Percentiles rank a stretch among this genome's conserved stretches.
Conservation (phyloP, 2,329 filamentous ascomycete species). For the Botrytis fabae region DNA sequence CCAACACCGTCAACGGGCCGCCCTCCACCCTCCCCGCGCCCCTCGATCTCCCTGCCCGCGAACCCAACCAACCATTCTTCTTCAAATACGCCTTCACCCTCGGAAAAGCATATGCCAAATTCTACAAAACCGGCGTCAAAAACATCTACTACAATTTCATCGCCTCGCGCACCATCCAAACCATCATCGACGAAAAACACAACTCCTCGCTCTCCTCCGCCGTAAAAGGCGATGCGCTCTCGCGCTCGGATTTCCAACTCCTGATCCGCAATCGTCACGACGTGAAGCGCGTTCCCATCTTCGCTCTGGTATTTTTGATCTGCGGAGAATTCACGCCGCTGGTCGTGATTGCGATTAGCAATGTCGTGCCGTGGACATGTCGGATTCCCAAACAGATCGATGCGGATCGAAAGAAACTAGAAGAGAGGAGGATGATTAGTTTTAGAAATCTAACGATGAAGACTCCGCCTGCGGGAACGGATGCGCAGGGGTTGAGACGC, state of each 20-base stretch:
- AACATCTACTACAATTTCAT: constrained; percentile 69
- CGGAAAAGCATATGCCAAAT: constrained; percentile 74
- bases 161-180: constrained; percentile 46
- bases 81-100: constrained; percentile 34
- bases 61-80: constrained; percentile 47
- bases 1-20: constrained; percentile 65
- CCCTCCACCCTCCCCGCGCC: constrained; percentile 69
- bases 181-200: constrained; percentile 48
- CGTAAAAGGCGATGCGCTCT: constrained; percentile 44
- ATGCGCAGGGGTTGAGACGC: constrained; percentile 40
- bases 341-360: constrained; percentile 68
- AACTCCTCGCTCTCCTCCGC: constrained; percentile 40
- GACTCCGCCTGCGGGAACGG: constrained; percentile 24
- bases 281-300: constrained; percentile 73
- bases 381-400: constrained; percentile 75
- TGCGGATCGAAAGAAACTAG: constrained; percentile 54
- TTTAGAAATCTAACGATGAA: constrained; percentile 46
- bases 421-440: constrained; percentile 52
- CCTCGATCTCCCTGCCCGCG: constrained; percentile 61
- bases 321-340: constrained; percentile 87
- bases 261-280: constrained; percentile 69
- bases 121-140: constrained; percentile 85
- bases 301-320: constrained; percentile 71
- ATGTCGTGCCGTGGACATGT: constrained; percentile 76
- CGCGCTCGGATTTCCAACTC: constrained; percentile 71